Evolutionary conservation across 805 yeast species (phyloP).

Genomic region (Lachancea thermotolerans): DNA sequence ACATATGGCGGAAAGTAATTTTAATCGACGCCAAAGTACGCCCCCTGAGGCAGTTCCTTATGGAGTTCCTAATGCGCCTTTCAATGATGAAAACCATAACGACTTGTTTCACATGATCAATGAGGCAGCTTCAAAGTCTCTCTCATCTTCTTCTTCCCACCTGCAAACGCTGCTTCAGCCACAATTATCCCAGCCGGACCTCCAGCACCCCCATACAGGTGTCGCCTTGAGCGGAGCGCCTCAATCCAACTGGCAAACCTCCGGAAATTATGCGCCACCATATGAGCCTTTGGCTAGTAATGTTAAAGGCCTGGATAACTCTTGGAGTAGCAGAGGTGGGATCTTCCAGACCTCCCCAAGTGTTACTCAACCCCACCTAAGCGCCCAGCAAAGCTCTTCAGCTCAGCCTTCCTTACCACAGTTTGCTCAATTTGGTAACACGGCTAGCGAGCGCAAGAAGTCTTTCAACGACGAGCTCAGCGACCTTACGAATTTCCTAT

Average conservation of each 20-base stretch:
- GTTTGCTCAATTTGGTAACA: slow-evolving; percentile 7
- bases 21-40: slow-evolving; percentile 7
- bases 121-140: slow-evolving; percentile 23
- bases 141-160: slow-evolving; percentile 17
- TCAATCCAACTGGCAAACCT: slow-evolving; percentile 1
- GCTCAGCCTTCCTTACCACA: background rate
- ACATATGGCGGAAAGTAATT: slow-evolving; percentile 24
- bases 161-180: slow-evolving; percentile 14
- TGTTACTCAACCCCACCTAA: background rate
- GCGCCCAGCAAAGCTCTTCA: background rate
- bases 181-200: background rate
- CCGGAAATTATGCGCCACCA: background rate
- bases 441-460: slow-evolving; percentile 9
- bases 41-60: slow-evolving; percentile 16
- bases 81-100: slow-evolving; percentile 14
- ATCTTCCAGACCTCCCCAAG: slow-evolving; percentile 5
- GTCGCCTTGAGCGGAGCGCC: too few relatives aligned
- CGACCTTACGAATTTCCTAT: slow-evolving; percentile 22
- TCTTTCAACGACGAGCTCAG: slow-evolving; percentile 23
- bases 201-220: background rate
- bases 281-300: slow-evolving; percentile 1
- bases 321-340: slow-evolving; percentile 2
- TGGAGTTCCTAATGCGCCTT: slow-evolving; percentile 5
- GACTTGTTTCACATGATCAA: slow-evolving; percentile 25
- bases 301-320: background rate